phyloP scores from a whole-genome alignment of 1,284 basidiomycete species.

The Malassezia caprae region DNA sequence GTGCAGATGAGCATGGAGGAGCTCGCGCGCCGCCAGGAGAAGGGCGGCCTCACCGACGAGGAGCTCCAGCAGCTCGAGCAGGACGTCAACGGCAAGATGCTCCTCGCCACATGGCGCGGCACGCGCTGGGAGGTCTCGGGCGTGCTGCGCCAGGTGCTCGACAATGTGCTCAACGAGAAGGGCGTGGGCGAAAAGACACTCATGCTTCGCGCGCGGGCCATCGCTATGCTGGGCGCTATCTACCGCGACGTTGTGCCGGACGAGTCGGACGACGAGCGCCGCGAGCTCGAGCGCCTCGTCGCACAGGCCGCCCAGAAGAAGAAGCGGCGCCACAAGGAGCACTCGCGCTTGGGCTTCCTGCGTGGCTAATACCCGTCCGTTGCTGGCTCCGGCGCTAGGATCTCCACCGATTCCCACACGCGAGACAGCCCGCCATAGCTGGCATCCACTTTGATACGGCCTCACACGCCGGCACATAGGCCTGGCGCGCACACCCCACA shows the following conservation, averaged over 20 bases:
- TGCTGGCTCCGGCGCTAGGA: not conserved
- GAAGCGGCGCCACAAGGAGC: conserved; percentile 34
- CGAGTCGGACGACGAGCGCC: conserved; percentile 41
- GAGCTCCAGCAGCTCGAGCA: conserved; percentile 66
- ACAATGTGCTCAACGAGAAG: conserved; percentile 46
- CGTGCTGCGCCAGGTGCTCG: conserved; percentile 40
- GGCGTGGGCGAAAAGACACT: conserved; percentile 40
- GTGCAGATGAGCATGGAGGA: conserved; percentile 59
- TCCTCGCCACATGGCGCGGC: conserved; percentile 36
- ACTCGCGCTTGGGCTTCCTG: not conserved
- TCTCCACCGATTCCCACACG: conserved; percentile 13
- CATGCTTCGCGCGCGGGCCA: conserved; percentile 39
- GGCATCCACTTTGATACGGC: not conserved
- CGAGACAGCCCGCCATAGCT: not conserved
- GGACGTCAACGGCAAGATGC: conserved; percentile 78
- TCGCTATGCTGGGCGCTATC: conserved; percentile 42
- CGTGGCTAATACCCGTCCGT: not conserved
- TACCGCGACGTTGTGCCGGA: conserved; percentile 44
- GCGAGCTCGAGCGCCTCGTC: conserved; percentile 49
- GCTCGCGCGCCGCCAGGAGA: conserved; percentile 79
- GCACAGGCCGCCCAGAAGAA: conserved; percentile 51
- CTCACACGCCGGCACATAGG: not conserved
- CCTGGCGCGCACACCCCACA: conserved; percentile 6
- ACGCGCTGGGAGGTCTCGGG: conserved; percentile 39
- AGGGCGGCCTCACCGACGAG: conserved; percentile 72